These are phyloP conservation scores for Cubamyces sp. DNA, from an alignment of 768 basidiomycete species.

Conservation along the genomic window DNA sequence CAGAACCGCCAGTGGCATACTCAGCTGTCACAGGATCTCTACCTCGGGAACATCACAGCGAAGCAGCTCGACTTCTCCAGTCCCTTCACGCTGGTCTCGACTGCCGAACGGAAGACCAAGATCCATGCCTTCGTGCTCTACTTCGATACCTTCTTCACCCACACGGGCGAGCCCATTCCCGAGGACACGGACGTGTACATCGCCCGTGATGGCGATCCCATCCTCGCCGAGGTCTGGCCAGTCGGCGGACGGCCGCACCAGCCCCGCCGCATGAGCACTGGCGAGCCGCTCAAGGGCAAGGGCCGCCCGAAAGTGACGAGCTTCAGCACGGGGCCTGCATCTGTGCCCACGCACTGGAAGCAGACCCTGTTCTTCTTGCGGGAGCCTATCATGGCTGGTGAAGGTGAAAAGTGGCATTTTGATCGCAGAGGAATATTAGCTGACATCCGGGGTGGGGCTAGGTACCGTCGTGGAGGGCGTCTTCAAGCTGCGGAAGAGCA, in stretches of 20 bases:
- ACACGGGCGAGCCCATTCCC: conserved; percentile 55
- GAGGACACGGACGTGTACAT: conserved; percentile 56
- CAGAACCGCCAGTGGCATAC: neutral
- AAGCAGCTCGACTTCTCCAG: conserved; percentile 82
- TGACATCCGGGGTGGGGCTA: conserved; percentile 34
- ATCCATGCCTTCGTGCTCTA: conserved; percentile 85
- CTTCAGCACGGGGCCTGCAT: conserved; percentile 90
- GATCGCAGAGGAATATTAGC: neutral
- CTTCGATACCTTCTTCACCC: conserved; percentile 93
- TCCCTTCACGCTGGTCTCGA: conserved; percentile 75
- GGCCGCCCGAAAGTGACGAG: conserved; percentile 57
- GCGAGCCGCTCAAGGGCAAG: conserved; percentile 46
- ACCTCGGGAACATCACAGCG: conserved; percentile 62
- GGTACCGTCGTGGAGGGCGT: conserved; percentile 75
- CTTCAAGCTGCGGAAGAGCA: conserved; percentile 85
- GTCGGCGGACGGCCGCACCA: conserved; percentile 68
- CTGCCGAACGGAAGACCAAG: conserved; percentile 60
- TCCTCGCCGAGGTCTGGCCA: conserved; percentile 80
- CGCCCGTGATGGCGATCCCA: conserved; percentile 59
- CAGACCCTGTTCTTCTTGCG: conserved; percentile 89
- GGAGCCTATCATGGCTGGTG: conserved; percentile 74
- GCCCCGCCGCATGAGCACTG: conserved; percentile 60
- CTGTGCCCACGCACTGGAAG: conserved; percentile 94
- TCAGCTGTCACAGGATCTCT: conserved; percentile 64
- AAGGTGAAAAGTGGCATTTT: conserved; percentile 52